Base-by-base conservation (phyloP, 1,284 basidiomycete species). In the Apiotrichum siamense region DNA sequence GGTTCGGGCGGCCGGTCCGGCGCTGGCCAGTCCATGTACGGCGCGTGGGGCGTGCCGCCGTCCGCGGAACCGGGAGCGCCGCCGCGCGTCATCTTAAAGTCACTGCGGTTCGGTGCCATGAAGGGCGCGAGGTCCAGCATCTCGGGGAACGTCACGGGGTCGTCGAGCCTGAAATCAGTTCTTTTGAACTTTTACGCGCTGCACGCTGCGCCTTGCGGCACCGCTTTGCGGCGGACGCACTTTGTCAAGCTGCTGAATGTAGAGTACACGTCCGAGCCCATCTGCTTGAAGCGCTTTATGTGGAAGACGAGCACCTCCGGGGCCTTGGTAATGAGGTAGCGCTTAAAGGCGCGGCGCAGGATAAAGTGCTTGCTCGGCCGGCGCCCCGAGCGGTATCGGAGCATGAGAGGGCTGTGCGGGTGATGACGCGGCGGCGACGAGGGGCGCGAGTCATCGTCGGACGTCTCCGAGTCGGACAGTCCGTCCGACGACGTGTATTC, bases 271-370 rank as follows among this genome's bases (percentile, higher is more conserved):
- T 53, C 58, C 2, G 53, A 50, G 13, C 58, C 53, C 10, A 77
- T 75, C 70, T 91, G 88, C 71, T 93, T 88, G 76, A 97, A 97
- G 29, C 92, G 81, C 76, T 96, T 97, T 45, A 96, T 79, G 62
- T 97, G 92, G 55, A 97, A 82, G 47, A 94, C 87, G 52, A 97
- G 81, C 26, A 96, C 81, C 0, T 89, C 88, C 0, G 92, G 92
- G 1, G 88, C 85, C 1, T 80, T 81, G 5, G 86, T 82, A 63
- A 97, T 88, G 54, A 97, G 82, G 72, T 94, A 97, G 9, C 92
- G 85, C 74, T 97, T 97, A 76, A 88, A 90, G 15, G 90, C 90
- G 7, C 87, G 79, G 2, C 88, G 82, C 67, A 86, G 79, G 44
- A 94, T 77, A 50, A 84, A 71, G 58, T 70, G 68, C 36, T 63